phyloP scores from a whole-genome alignment of 1,284 basidiomycete genomes.

The Sporisorium reilianum region DNA sequence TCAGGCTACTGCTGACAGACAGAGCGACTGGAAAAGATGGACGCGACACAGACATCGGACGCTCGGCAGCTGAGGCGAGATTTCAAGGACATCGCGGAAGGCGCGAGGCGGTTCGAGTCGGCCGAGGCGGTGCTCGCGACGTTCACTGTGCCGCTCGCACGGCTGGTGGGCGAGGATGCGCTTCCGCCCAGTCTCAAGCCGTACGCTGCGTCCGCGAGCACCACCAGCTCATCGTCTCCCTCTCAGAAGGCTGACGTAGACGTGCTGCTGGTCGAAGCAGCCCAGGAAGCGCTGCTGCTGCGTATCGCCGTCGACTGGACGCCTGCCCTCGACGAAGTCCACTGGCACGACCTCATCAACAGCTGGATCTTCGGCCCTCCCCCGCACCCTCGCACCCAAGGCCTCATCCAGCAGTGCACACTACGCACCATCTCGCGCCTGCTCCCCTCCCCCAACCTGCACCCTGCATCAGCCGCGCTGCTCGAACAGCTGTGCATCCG shows the following conservation, averaged over 20 bases:
- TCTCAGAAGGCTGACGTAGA: neutral
- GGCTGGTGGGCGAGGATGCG: slow-evolving; percentile 2
- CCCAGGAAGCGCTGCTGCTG: slow-evolving; percentile 22
- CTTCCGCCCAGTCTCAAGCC: neutral
- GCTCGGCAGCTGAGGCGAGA: slow-evolving; percentile 11
- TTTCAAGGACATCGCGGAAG: slow-evolving; percentile 9
- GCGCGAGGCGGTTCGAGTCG: slow-evolving; percentile 8
- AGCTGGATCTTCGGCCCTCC: slow-evolving; percentile 23
- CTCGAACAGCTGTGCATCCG: slow-evolving; percentile 10
- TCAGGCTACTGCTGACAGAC: no score
- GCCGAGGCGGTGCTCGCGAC: neutral
- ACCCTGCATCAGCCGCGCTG: slow-evolving; percentile 1
- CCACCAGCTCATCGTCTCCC: neutral
- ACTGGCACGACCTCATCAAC: slow-evolving; percentile 4
- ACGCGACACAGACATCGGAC: neutral
- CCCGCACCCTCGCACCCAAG: neutral
- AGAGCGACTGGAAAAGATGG: neutral
- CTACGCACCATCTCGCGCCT: slow-evolving; percentile 16
- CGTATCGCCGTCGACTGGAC: slow-evolving; percentile 27
- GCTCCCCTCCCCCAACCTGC: slow-evolving; percentile 7
- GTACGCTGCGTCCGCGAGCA: neutral
- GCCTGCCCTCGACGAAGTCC: neutral
- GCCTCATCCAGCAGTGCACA: slow-evolving; percentile 22
- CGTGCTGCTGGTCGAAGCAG: slow-evolving; percentile 16
- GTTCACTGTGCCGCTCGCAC: slow-evolving; percentile 7